Evolutionary conservation across 2,329 filamentous ascomycete species (phyloP), one percentile per base, ranked within the genome.

Genomic region (Zasmidium citrigriseum): DNA sequence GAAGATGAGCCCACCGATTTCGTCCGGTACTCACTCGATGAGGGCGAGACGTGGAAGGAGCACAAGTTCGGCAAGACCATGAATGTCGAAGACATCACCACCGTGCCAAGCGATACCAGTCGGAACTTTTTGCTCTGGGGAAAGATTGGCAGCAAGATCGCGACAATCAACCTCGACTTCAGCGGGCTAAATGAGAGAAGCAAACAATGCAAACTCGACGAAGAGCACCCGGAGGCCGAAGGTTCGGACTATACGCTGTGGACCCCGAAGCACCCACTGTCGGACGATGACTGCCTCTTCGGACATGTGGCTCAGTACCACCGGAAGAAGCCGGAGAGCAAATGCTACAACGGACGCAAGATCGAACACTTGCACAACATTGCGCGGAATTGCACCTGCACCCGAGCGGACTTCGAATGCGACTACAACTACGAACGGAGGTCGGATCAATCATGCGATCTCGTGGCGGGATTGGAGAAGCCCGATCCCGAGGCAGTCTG

Each of bases 91-190:
- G 89, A 95, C 68, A 89, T 99, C 63, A 92, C 92, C 0, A 97
- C 93, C 1, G 83, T 97, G 1, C 89, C 90, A 3, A 93, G 90
- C 22, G 95, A 96, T 68, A 91, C 87, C 4, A 96, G 93, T 20
- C 87, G 90, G 55, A 96, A 96, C 72, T 97, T 99, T 73, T 75
- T 99, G 20, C 80, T 99, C 20, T 99, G 95, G 96, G 91, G 88
- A 60, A 80, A 77, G 57, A 83, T 85, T 41, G 72, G 80, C 34
- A 82, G 82, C 51, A 79, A 85, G 57, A 75, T 92, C 18, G 83
- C 89, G 52, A 88, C 91, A 0, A 80, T 96, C 69, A 96, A 96
- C 65, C 74, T 99, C 7, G 95, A 99, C 76, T 99, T 99, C 72
- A 87, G 87, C 3, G 89, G 90, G 3, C 80, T 98, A 49, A 85